These are phyloP conservation scores for Kwoniella sp. DNA, from an alignment of 768 basidiomycete species.

Conservation along the genomic window DNA sequence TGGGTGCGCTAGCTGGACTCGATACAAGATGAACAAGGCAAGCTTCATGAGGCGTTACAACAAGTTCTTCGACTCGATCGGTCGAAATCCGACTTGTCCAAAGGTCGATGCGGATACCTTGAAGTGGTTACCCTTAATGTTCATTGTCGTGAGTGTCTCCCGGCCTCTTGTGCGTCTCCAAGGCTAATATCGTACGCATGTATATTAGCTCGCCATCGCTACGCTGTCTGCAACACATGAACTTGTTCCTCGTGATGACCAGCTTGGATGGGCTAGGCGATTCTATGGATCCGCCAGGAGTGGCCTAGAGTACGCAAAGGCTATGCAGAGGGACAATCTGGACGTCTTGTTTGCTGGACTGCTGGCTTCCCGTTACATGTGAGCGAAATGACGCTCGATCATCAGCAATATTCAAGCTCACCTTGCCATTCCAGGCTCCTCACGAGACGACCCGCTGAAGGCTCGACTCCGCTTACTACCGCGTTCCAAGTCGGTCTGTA, in stretches of 20 bases:
- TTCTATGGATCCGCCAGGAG: constrained; percentile 55
- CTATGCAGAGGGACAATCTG: constrained; percentile 56
- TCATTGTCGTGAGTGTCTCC: constrained; percentile 53
- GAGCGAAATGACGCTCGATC: constrained; percentile 23
- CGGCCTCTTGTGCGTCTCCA: neutral
- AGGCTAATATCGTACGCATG: neutral
- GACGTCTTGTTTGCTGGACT: constrained; percentile 56
- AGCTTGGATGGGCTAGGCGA: constrained; percentile 52
- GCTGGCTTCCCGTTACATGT: constrained; percentile 57
- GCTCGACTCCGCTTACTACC: constrained; percentile 57
- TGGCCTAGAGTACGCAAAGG: constrained; percentile 55
- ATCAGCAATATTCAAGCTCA: constrained; percentile 5
- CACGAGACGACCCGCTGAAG: constrained; percentile 56
- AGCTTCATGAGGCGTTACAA: constrained; percentile 54
- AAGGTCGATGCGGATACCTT: constrained; percentile 53
- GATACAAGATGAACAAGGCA: constrained; percentile 57
- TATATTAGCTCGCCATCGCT: constrained; percentile 54
- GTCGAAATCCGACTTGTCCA: constrained; percentile 51
- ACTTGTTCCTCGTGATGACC: constrained; percentile 49
- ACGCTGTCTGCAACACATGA: constrained; percentile 54
- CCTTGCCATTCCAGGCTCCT: constrained; percentile 45
- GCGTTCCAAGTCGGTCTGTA: constrained; percentile 57
- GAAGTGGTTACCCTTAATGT: constrained; percentile 56
- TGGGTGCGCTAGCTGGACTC: constrained; percentile 54
- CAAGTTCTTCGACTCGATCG: constrained; percentile 54